These are phyloP conservation scores for Marasmius fiardii DNA, from an alignment of 1,284 basidiomycete genomes.

Conservation along the genomic window DNA sequence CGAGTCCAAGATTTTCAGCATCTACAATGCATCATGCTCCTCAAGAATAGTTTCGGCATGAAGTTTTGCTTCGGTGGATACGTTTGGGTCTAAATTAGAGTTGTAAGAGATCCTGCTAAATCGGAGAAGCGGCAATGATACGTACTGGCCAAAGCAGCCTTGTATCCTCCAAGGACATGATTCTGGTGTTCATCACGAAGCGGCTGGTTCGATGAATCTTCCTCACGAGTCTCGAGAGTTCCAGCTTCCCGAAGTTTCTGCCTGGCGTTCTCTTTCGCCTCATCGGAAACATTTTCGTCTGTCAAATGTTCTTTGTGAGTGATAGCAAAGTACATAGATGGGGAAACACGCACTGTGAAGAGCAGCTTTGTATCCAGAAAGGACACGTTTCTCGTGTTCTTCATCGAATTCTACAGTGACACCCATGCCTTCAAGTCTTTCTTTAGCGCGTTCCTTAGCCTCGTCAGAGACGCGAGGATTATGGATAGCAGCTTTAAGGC, in stretches of 20 bases:
- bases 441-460: constrained; percentile 33
- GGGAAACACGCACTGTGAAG: not conserved
- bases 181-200: not conserved
- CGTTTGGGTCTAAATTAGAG: not conserved
- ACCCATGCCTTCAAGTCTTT: not conserved
- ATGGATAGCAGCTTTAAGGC: constrained; percentile 51
- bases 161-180: not conserved
- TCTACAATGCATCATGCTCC: not conserved
- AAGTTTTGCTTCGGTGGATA: not conserved
- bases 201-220: not conserved
- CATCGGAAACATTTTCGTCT: not conserved
- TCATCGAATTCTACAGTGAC: not conserved
- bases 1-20: no score
- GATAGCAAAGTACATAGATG: no score
- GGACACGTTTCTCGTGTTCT: constrained; percentile 3
- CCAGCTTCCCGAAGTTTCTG: not conserved
- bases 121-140: not conserved
- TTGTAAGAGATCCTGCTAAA: not conserved
- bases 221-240: not conserved
- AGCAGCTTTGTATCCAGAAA: constrained; percentile 1
- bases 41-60: not conserved
- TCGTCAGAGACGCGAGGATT: constrained; percentile 51
- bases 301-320: not conserved
- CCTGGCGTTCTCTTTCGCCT: not conserved
- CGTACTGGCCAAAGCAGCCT: not conserved